Percentiles rank a stretch among this genome's conserved stretches.
These are phyloP conservation scores for Sordariomycetes sp. DNA, from an alignment of 2,329 filamentous ascomycete species.

Conservation along the genomic window DNA sequence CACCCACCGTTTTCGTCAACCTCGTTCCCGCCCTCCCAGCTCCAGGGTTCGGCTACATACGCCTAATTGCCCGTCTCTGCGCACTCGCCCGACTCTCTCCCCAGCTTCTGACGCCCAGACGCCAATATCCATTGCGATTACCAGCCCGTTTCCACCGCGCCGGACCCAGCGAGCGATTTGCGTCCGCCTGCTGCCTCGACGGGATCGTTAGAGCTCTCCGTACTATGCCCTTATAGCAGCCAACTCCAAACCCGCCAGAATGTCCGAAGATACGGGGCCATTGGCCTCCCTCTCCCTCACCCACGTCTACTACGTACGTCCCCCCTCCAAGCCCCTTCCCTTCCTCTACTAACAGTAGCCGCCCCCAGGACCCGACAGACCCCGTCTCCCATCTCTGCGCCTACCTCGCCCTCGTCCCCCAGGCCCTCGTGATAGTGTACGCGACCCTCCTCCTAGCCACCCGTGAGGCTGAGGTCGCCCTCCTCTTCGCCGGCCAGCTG, in stretches of 20 bases:
- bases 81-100: background rate
- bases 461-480: constrained; percentile 75
- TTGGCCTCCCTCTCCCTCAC: constrained; percentile 88
- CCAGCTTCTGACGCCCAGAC: no score
- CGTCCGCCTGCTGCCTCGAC: background rate
- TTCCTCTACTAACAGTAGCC: background rate
- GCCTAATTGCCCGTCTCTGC: background rate
- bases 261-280: constrained; percentile 30
- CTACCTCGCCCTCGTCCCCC: constrained; percentile 87
- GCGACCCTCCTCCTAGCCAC: constrained; percentile 83
- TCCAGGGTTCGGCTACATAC: no score
- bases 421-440: constrained; percentile 84
- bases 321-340: background rate
- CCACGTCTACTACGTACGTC: constrained; percentile 87
- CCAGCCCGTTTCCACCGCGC: background rate
- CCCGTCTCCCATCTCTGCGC: constrained; percentile 78
- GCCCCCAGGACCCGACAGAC: constrained; percentile 68
- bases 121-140: background rate
- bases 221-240: background rate
- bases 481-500: constrained; percentile 90
- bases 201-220: background rate
- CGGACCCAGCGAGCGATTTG: background rate
- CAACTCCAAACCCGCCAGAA: background rate
- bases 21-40: no score
- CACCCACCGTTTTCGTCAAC: background rate